Conservation (phyloP, 2,329 filamentous ascomycete species). For the Sporothrix luriei region DNA sequence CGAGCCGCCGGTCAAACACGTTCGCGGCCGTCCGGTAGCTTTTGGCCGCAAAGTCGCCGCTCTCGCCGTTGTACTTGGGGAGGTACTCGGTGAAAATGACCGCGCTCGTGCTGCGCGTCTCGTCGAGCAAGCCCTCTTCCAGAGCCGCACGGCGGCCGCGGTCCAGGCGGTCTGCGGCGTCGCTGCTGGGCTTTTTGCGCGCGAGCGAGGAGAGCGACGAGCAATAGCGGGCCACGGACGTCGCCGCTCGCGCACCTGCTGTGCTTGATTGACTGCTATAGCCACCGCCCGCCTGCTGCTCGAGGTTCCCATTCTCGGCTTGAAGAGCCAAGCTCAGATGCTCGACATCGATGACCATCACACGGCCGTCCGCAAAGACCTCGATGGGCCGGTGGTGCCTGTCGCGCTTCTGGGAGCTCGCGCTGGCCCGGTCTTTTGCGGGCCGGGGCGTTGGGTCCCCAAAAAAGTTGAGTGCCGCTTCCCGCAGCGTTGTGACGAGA, state of each 20-base stretch:
- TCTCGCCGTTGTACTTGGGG: not conserved
- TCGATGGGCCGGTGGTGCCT: not conserved
- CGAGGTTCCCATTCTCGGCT: not conserved
- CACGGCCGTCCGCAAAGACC: not conserved
- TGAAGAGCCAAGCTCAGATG: not conserved
- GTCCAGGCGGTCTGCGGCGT: not conserved
- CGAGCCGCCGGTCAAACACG: constrained; percentile 27
- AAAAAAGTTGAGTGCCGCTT: not conserved
- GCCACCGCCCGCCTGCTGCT: not conserved
- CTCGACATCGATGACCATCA: not conserved
- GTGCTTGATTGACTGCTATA: not conserved
- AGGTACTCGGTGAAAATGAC: constrained; percentile 31
- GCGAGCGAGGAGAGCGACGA: not conserved
- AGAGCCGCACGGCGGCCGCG: not conserved
- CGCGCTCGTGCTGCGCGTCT: not conserved
- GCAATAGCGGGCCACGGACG: not conserved
- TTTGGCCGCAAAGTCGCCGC: not conserved
- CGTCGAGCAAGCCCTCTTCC: constrained; percentile 2
- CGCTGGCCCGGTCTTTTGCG: not conserved
- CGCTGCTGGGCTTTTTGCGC: not conserved
- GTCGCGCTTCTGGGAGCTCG: not conserved
- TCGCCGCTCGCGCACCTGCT: not conserved
- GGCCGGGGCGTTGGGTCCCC: not conserved
- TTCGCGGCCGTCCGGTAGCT: constrained; percentile 23
- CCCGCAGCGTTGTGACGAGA: not conserved